Evolutionary conservation across 116 monocot species (phyloP), one percentile per base, ranked within the genome.

Genomic region (Thalassia testudinum): DNA sequence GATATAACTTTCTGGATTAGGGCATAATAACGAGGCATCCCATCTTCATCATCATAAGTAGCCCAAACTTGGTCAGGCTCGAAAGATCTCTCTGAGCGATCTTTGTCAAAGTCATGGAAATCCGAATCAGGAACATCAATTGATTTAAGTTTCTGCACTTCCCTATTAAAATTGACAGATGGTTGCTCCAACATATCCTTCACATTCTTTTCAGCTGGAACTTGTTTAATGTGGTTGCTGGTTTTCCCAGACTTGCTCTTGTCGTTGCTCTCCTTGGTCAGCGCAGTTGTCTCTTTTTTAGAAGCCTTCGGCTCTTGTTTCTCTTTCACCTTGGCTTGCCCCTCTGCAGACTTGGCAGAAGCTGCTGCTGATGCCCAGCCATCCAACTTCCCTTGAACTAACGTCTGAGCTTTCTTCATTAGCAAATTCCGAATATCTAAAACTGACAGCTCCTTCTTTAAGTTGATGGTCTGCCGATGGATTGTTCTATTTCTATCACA

Each of bases 41-140:
- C 86, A 73, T 92, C 92, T 63, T 92, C 87, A 60, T 73, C 72
- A 65, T 92, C 92, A 71, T 92, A 92, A 21, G 68, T 73, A 49
- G 87, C 92, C 92, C 92, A 92, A 60, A 92, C 66, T 59, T 92
- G 92, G 37, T 83, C 81, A 28, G 60, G 53, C 54, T 64, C 64
- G 70, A 86, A 83, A 60, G 74, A 62, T 42, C 37, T 59, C 53
- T 92, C 92, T 5, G 67, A 50, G 12, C 87, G 86, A 63, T 86
- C 78, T 37, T 66, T 70, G 61, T 86, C 86, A 63, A 92, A 92
- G 62, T 86, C 86, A 66, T 82, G 69, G 68, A 92, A 92, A 52
- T 92, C 86, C 40, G 92, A 77, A 67, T 92, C 92, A 42, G 91
- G 92, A 26, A 92, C 92, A 59, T 76, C 56, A 57, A 86, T 85